phyloP scores from a whole-genome alignment of 352 stramenopile genomes.

The Pseudoperonospora humuli region DNA sequence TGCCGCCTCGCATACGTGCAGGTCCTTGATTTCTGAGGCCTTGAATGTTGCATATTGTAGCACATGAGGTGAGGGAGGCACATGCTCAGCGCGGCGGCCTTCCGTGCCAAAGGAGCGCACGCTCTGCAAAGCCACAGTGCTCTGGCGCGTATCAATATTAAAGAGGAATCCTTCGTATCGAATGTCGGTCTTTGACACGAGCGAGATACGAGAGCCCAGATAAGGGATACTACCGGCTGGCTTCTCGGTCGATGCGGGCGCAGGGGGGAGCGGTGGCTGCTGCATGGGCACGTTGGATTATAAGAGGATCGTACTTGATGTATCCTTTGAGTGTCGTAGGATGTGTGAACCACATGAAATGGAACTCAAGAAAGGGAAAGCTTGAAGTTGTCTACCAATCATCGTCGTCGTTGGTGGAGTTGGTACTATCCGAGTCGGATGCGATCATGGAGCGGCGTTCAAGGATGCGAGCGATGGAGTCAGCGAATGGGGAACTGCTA shows the following conservation, averaged over 20 bases:
- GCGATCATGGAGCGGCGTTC: too few species aligned
- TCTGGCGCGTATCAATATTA: slow-evolving; percentile 81
- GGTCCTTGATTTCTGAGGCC: slow-evolving; percentile 77
- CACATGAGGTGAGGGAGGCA: slow-evolving; percentile 65
- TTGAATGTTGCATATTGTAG: slow-evolving; percentile 80
- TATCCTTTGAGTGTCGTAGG: too few species aligned
- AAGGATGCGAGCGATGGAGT: too few species aligned
- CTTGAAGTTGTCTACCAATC: too few species aligned
- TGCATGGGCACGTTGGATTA: too few species aligned
- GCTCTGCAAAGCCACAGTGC: slow-evolving; percentile 71
- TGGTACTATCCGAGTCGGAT: too few species aligned
- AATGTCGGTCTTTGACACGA: slow-evolving; percentile 86
- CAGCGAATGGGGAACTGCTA: too few species aligned
- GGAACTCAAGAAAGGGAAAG: too few species aligned
- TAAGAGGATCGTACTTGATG: too few species aligned
- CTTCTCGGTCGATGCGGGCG: slow-evolving; percentile 14
- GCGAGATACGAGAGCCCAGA: slow-evolving; percentile 70
- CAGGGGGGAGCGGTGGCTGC: slow-evolving; percentile 18
- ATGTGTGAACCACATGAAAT: too few species aligned
- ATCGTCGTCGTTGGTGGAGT: too few species aligned
- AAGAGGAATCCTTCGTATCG: slow-evolving; percentile 82
- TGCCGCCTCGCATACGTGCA: slow-evolving; percentile 76
- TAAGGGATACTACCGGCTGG: slow-evolving; percentile 64
- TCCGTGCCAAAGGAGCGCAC: slow-evolving; percentile 82
- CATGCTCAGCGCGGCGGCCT: slow-evolving; percentile 60